Percentiles rank a stretch among this genome's conserved stretches.
These are phyloP conservation scores for Mayamaea pseudoterrestris DNA, from an alignment of 108 stramenopile genomes.

Conservation along the genomic window DNA sequence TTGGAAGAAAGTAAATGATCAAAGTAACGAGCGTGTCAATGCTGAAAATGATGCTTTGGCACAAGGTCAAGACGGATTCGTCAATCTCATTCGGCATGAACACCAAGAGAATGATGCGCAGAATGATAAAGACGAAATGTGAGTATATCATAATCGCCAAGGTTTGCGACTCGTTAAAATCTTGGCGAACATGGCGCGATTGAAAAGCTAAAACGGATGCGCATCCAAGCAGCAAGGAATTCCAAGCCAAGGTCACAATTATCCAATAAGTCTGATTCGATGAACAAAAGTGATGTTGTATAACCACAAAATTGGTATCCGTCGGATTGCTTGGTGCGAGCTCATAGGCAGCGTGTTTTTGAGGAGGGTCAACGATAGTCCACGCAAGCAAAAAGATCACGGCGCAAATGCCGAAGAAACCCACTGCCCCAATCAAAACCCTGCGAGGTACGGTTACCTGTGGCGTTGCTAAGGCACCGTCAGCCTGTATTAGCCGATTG, in stretches of 20 bases:
- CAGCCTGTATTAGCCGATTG: constrained; percentile 13
- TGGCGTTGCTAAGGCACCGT: constrained; percentile 11
- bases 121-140: constrained; percentile 11
- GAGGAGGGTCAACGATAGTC: constrained; percentile 16
- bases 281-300: constrained; percentile 5
- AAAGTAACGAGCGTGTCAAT: constrained; percentile 8
- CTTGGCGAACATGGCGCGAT: constrained; percentile 13
- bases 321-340: too few species aligned
- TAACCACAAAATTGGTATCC: too few species aligned
- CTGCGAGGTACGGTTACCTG: too few species aligned
- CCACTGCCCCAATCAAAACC: constrained; percentile 16
- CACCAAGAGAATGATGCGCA: neutral
- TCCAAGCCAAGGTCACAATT: constrained; percentile 8
- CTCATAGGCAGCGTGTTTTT: too few species aligned
- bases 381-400: constrained; percentile 18
- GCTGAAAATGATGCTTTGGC: constrained; percentile 8
- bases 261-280: constrained; percentile 1
- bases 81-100: neutral
- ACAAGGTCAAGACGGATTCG: neutral
- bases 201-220: constrained; percentile 26
- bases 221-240: constrained; percentile 7
- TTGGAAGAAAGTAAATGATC: constrained; percentile 12
- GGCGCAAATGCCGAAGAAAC: constrained; percentile 1
- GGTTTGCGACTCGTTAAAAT: constrained; percentile 26
- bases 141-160: constrained; percentile 15